Evolutionary conservation across 176 grass and related monocot genomes (phyloP).

Genomic region (Areca catechu): DNA sequence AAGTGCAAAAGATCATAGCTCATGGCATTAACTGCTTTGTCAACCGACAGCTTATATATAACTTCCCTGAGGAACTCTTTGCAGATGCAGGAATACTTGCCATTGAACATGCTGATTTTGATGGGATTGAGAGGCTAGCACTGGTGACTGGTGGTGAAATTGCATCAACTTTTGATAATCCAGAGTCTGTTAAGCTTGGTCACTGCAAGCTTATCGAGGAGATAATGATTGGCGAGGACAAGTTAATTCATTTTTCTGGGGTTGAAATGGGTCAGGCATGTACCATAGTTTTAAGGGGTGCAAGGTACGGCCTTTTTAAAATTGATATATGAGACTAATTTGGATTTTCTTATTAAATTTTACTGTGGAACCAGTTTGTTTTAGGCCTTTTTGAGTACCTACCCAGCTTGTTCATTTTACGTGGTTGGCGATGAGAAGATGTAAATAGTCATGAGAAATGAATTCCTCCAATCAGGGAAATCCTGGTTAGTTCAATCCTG

Average conservation of each 20-base stretch:
- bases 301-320: conserved; percentile 41
- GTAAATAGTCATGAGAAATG: too few species aligned
- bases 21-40: conserved; percentile 93
- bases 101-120: conserved; percentile 95
- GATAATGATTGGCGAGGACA: conserved; percentile 98
- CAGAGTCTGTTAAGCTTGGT: conserved; percentile 91
- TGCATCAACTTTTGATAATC: conserved; percentile 93
- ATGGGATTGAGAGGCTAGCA: conserved; percentile 80
- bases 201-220: conserved; percentile 93
- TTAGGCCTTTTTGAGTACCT: too few species aligned
- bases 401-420: too few species aligned
- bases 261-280: conserved; percentile 88
- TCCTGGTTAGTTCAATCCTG: too few species aligned
- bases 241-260: conserved; percentile 76
- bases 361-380: too few species aligned
- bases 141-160: conserved; percentile 93
- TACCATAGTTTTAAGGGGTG: conserved; percentile 86
- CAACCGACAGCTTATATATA: conserved; percentile 92
- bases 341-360: background rate
- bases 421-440: too few species aligned
- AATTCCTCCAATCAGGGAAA: too few species aligned
- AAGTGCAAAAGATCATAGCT: conserved; percentile 82
- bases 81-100: conserved; percentile 88
- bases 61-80: conserved; percentile 93
- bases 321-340: background rate